A percentile compares a stretch with the other conserved stretches of the same genome.
phyloP scores from a whole-genome alignment of 2,329 filamentous ascomycete species.

The Alternaria panax region DNA sequence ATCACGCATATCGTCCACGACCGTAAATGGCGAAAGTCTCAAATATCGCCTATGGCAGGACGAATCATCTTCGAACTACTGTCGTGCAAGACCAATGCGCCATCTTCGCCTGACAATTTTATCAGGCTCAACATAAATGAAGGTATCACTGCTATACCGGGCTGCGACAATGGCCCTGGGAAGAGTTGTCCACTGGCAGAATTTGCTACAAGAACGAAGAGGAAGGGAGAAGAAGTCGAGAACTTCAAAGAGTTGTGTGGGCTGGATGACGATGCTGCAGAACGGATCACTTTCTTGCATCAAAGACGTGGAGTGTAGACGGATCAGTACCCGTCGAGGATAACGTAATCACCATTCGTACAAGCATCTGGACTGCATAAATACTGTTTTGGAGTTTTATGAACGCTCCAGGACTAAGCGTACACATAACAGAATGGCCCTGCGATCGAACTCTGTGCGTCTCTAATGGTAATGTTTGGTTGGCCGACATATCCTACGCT shows the following conservation, averaged over 20 bases:
- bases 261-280: constrained; percentile 50
- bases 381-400: too few relatives aligned
- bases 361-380: background rate
- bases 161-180: constrained; percentile 58
- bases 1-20: constrained; percentile 53
- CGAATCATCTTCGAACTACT: constrained; percentile 63
- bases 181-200: constrained; percentile 56
- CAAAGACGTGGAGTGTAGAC: constrained; percentile 38
- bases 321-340: background rate
- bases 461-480: constrained; percentile 40
- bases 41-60: constrained; percentile 65
- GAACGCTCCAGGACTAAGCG: constrained; percentile 15
- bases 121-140: constrained; percentile 66
- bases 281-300: constrained; percentile 59
- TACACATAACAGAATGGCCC: constrained; percentile 52
- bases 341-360: background rate
- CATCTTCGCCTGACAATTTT: constrained; percentile 37
- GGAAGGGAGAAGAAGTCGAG: constrained; percentile 54
- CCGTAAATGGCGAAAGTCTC: constrained; percentile 63
- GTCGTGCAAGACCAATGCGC: constrained; percentile 37
- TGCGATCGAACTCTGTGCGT: constrained; percentile 46
- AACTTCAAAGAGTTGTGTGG: constrained; percentile 60
- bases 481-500: constrained; percentile 13
- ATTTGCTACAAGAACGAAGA: constrained; percentile 53
- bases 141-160: constrained; percentile 59